A percentile compares a stretch with the other conserved stretches of the same genome.
These are phyloP conservation scores for Daucus carota DNA, from an alignment of 129 eudicot species.

Conservation along the genomic window DH1_v3.0 NC_030386.2:39051501-39052000, in stretches of 20 bases:
- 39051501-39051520: neutral
- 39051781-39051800: slow-evolving; percentile 18
- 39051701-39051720: slow-evolving; percentile 18
- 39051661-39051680: slow-evolving; percentile 23
- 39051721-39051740: slow-evolving; percentile 1
- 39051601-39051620: neutral
- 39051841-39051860: slow-evolving; percentile 34
- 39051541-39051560: neutral
- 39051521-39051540: neutral
- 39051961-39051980: too few species aligned
- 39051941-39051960: too few species aligned
- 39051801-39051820: slow-evolving; percentile 26
- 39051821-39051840: slow-evolving; percentile 23
- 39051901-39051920: neutral
- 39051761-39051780: slow-evolving; percentile 19
- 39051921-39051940: too few species aligned
- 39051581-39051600: neutral
- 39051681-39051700: neutral
- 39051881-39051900: slow-evolving; percentile 36
- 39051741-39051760: slow-evolving; percentile 6
- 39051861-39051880: slow-evolving; percentile 20
- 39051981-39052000: too few species aligned
- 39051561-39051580: neutral
- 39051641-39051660: slow-evolving; percentile 34
- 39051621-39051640: neutral